phyloP scores from a whole-genome alignment of 345 rosid genomes.

The Balakata baccata region DNA sequence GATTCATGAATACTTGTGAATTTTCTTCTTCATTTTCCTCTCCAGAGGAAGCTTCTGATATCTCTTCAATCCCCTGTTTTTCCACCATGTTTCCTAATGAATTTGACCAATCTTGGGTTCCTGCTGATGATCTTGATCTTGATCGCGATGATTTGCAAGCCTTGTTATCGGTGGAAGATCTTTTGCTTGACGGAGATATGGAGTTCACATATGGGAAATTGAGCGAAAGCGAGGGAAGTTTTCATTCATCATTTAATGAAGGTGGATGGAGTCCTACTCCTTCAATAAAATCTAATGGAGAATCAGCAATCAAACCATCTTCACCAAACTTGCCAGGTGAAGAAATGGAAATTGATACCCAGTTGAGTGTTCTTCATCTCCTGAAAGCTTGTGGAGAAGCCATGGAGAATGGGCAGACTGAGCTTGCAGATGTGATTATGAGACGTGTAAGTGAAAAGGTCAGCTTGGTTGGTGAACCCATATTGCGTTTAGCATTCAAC shows the following conservation, averaged over 20 bases:
- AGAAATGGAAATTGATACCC: conserved; percentile 29
- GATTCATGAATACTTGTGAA: conserved; percentile 15
- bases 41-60: conserved; percentile 18
- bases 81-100: conserved; percentile 3
- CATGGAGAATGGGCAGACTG: conserved; percentile 29
- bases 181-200: conserved; percentile 17
- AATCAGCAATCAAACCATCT: conserved; percentile 8
- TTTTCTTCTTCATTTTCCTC: conserved; percentile 29
- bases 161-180: conserved; percentile 23
- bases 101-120: conserved; percentile 11
- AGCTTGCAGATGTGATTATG: conserved; percentile 39
- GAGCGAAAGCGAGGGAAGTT: conserved; percentile 21
- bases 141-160: background rate
- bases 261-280: conserved; percentile 36
- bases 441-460: conserved; percentile 35
- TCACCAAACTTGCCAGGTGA: conserved; percentile 23
- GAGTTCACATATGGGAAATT: conserved; percentile 5
- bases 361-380: conserved; percentile 34
- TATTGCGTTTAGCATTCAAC: conserved; percentile 45
- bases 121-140: conserved; percentile 5
- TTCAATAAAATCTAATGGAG: conserved; percentile 31
- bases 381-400: conserved; percentile 46
- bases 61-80: conserved; percentile 15
- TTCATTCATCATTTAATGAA: conserved; percentile 15
- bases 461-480: conserved; percentile 37